Base-by-base conservation (phyloP, 805 yeast species). In the Diddensiella caesifluorescens region DNA sequence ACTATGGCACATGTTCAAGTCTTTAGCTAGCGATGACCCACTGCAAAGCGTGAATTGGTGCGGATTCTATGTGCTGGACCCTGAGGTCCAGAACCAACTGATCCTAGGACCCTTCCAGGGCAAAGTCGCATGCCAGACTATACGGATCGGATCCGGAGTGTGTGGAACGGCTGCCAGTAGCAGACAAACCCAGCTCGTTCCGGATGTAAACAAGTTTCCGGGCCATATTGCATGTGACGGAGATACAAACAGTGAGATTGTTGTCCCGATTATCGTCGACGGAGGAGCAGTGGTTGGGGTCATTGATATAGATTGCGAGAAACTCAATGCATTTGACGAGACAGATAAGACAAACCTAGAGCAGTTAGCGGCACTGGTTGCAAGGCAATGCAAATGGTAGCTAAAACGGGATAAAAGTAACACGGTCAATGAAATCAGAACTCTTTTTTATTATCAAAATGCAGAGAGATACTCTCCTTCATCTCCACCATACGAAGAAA, bases 141-240 rank as follows among this genome's bases (percentile, higher is more conserved):
- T 90, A 44, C 56, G 66, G 42, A 66, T 82, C 39, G 96, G 95
- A 3, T 71, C 65, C 45, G 98, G 98, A 10, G 97, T 90, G 0
- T 92, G 97, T 65, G 97, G 98, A 4, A 66, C 75, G 1, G 95
- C 95, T 1, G 95, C 95, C 0, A 47, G 56, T 0, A 49, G 67
- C 0, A 61, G 62, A 42, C 41, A 60, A 33, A 83, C 95, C 1
- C 95, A 87, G 57, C 56, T 88, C 4, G 96, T 90, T 7, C 69
- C 72, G 1, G 76, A 90, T 59, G 97, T 90, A 2, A 70, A 81
- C 16, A 60, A 73, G 51, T 87, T 77, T 54, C 95, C 95, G 0
- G 95, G 95, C 1, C 97, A 90, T 59, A 92, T 90, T 50, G 97
- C 97, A 0, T 90, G 98, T 64, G 98, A 92, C 64, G 95, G 95